Evolutionary conservation across 306 rosid species (phyloP), one percentile per base, ranked within the genome.

Genomic region (Argentina anserina): DNA sequence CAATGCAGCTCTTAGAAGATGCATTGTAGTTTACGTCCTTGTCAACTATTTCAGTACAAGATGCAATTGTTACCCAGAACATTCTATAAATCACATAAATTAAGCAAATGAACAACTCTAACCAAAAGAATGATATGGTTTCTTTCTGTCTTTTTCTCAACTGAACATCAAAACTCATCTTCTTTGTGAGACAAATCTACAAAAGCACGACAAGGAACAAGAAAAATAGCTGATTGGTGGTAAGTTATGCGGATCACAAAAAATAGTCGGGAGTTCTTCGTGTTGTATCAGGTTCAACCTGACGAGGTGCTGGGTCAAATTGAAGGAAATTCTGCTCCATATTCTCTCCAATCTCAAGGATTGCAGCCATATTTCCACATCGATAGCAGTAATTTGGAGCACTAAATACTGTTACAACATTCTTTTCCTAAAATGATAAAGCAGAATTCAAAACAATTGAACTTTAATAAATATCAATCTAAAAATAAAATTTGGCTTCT

Each of bases 301-400:
- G 84, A 8, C 86, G 84, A 5, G 88, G 90, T 1, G 86, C 88
- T 5, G 88, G 88, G 75, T 86, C 90, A 41, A 86, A 79, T 67
- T 86, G 88, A 46, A 79, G 84, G 78, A 83, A 83, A 72, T 84
- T 84, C 45, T 84, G 90, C 59, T 81, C 88, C 86, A 84, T 84
- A 37, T 84, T 80, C 70, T 82, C 86, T 37, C 85, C 85, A 61
- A 84, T 79, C 80, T 87, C 90, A 13, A 84, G 83, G 67, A 86
- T 83, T 67, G 86, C 90, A 67, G 87, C 87, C 86, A 83, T 81
- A 75, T 84, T 86, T 65, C 87, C 87, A 67, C 90, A 83, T 2
- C 84, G 81, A 52, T 83, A 86, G 71, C 86, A 83, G 69, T 83
- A 81, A 65, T 86, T 86, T 52, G 90, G 90, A 37, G 88, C 90